Evolutionary conservation across 306 rosid species (phyloP).

Genomic region (Ormosia emarginata): DNA sequence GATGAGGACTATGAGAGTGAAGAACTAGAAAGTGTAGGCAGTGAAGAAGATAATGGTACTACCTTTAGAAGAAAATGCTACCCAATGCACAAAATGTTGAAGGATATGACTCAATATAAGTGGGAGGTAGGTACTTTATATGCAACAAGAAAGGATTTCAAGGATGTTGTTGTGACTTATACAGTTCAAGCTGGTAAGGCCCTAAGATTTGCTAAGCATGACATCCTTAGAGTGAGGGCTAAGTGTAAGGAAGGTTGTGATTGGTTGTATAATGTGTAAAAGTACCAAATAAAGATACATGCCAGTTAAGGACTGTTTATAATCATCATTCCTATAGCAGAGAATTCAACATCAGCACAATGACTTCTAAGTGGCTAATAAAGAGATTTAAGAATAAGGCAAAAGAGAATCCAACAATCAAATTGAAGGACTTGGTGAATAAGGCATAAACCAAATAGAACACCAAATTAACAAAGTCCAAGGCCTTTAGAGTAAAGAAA

Average conservation of each 20-base stretch:
- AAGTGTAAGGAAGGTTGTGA: neutral
- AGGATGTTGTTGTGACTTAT: neutral
- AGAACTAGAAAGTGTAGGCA: too few species aligned
- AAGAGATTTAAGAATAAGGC: too few species aligned
- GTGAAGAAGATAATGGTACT: too few species aligned
- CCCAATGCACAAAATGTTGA: neutral
- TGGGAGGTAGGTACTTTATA: neutral
- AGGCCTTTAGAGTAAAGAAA: too few species aligned
- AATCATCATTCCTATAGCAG: neutral
- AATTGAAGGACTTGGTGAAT: too few species aligned
- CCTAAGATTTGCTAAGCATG: neutral
- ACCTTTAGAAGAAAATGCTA: too few species aligned
- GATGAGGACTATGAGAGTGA: too few species aligned
- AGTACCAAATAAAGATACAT: neutral
- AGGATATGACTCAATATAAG: neutral
- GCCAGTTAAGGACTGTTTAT: neutral
- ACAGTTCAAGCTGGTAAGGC: neutral
- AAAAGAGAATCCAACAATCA: too few species aligned
- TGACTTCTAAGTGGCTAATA: too few species aligned
- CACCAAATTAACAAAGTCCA: too few species aligned
- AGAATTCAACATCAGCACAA: too few species aligned
- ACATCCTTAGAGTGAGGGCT: neutral
- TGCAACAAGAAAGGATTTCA: neutral
- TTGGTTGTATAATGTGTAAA: neutral
- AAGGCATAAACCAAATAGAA: too few species aligned